Conservation (phyloP, 176 grass and related monocot species). For the Saccharum officinarum region DNA sequence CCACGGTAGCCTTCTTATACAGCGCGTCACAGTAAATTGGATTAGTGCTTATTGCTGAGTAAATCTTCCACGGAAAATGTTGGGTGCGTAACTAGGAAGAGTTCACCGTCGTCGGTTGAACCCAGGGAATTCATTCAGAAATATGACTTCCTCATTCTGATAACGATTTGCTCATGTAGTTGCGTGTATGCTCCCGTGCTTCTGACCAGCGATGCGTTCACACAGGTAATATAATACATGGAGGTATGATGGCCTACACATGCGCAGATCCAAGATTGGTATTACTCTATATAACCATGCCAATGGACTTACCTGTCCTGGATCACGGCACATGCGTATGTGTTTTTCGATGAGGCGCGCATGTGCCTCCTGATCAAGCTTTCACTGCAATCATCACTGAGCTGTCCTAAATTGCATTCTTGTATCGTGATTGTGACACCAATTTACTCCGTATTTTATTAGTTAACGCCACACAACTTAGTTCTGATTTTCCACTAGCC, state of each 20-base stretch:
- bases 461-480: background rate
- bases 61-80: background rate
- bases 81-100: background rate
- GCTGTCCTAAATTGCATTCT: background rate
- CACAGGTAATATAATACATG: background rate
- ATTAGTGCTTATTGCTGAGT: background rate
- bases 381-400: background rate
- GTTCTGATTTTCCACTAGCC: background rate
- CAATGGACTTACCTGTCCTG: constrained; percentile 13
- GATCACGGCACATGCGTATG: constrained; percentile 23
- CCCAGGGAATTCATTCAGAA: background rate
- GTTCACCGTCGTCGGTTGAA: background rate
- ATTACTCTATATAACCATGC: background rate
- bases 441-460: background rate
- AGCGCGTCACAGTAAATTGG: background rate
- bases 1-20: background rate
- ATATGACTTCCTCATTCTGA: background rate
- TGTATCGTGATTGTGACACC: background rate
- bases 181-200: background rate
- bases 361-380: constrained; percentile 15
- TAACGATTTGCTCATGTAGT: background rate
- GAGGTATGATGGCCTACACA: background rate
- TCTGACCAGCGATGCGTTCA: background rate
- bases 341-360: background rate
- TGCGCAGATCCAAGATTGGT: constrained; percentile 2